These are phyloP conservation scores for Hortiboletus flavorubellus DNA, from an alignment of 768 basidiomycete genomes.

Conservation along the genomic window DNA sequence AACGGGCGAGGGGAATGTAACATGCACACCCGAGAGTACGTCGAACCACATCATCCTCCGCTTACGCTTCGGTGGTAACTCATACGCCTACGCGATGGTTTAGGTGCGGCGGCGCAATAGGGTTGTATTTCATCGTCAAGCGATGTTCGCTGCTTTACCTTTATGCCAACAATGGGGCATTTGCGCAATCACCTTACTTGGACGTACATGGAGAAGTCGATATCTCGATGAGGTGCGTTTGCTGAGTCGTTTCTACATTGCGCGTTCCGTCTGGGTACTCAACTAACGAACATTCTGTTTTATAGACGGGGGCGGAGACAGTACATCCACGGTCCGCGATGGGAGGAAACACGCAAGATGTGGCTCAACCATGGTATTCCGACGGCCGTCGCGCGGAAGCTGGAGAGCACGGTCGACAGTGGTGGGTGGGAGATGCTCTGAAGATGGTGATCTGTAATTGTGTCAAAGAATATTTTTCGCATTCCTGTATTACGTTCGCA, in stretches of 20 bases:
- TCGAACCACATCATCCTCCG: slow-evolving; percentile 15
- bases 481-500: neutral
- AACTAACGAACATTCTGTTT: neutral
- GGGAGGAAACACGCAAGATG: slow-evolving; percentile 87
- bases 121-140: slow-evolving; percentile 89
- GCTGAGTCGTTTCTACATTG: neutral
- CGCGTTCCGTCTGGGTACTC: neutral
- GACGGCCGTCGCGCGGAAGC: slow-evolving; percentile 81
- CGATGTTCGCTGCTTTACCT: slow-evolving; percentile 88
- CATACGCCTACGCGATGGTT: no score
- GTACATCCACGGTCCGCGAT: slow-evolving; percentile 76
- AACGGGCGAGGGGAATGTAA: slow-evolving; percentile 85
- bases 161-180: slow-evolving; percentile 86
- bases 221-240: slow-evolving; percentile 76
- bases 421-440: slow-evolving; percentile 93
- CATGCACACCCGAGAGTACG: slow-evolving; percentile 90
- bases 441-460: neutral
- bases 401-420: slow-evolving; percentile 82
- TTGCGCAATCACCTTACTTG: slow-evolving; percentile 84
- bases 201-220: slow-evolving; percentile 95
- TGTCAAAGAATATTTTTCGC: neutral
- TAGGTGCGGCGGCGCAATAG: slow-evolving; percentile 89
- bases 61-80: neutral
- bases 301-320: slow-evolving; percentile 83
- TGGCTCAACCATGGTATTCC: slow-evolving; percentile 93